These are phyloP conservation scores for slime mould (Dictyostelium discoideum) DNA, from an alignment of 78 protist species.

Conservation along the genomic window dicty_2.7 NC_007091.3:2120001-2120500, in stretches of 20 bases:
- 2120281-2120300: background rate
- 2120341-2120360: background rate
- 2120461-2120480: too few species aligned
- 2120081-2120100: constrained; percentile 5
- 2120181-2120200: constrained; percentile 27
- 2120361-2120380: too few species aligned
- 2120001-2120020: constrained; percentile 41
- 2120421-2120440: too few species aligned
- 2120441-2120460: too few species aligned
- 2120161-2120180: constrained; percentile 6
- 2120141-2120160: background rate
- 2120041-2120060: constrained; percentile 27
- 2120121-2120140: background rate
- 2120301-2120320: background rate
- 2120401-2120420: too few species aligned
- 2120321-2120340: background rate
- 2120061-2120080: constrained; percentile 72
- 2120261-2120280: background rate
- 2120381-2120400: too few species aligned
- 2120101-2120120: background rate
- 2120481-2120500: too few species aligned
- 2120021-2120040: constrained; percentile 5
- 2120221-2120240: constrained; percentile 37
- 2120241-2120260: background rate
- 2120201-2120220: constrained; percentile 9